Conservation (phyloP, 208 protist genomes). For the Phytomonas serpens region DNA sequence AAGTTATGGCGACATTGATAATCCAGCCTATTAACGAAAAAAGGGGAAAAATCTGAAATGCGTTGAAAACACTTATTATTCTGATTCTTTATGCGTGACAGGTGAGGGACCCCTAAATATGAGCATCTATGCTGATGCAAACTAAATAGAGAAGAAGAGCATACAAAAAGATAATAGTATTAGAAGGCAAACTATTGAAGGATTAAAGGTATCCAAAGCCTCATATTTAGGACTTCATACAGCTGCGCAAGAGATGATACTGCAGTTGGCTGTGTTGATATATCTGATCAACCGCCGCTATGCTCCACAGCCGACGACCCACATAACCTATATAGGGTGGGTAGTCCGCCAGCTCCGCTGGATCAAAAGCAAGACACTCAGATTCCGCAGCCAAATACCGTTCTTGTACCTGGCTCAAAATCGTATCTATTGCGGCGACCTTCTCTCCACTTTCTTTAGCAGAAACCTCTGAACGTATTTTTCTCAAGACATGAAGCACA, state of each 20-base stretch:
- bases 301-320: background rate
- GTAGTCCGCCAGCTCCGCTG: background rate
- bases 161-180: background rate
- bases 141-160: background rate
- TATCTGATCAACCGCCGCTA: background rate
- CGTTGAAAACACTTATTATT: background rate
- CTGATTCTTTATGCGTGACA: background rate
- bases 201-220: background rate
- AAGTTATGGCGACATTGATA: background rate
- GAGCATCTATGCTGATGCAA: background rate
- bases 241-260: background rate
- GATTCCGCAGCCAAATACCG: background rate
- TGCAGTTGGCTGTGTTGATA: background rate
- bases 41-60: background rate
- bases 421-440: background rate
- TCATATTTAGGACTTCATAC: background rate
- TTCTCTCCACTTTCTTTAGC: background rate
- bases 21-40: background rate
- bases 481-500: background rate
- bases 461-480: background rate
- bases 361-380: background rate
- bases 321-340: background rate
- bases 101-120: background rate
- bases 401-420: background rate
- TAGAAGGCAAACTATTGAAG: background rate